Evolutionary conservation across 305 asterid species (phyloP), one percentile per base, ranked within the genome.

Genomic region (Fraxinus albicans): DNA sequence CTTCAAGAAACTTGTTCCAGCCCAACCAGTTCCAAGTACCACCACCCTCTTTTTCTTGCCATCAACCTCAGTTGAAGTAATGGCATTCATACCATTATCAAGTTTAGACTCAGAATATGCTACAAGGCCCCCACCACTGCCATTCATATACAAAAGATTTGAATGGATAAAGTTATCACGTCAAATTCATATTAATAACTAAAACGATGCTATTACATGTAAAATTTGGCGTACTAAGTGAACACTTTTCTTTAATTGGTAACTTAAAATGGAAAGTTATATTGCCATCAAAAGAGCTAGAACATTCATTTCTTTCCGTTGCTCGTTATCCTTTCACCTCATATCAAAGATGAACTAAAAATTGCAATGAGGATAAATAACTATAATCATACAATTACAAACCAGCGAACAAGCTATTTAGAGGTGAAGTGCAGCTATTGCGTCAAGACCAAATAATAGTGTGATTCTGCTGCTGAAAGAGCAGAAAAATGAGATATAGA

Each of bases 1-100:
- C 89, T 89, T 94, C 91, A 96, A 83, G 86, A 94, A 96, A 87
- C 98, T 96, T 40, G 95, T 93, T 83, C 97, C 98, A 63, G 98
- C 99, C 99, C 99, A 96, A 84, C 98, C 99, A 90, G 99, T 93
- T 88, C 99, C 99, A 69, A 96, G 97, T 44, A 96, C 97, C 67
- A 90, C 89, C 79, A 90, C 89, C 79, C 80, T 85, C 82, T 90
- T 90, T 85, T 88, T 88, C 82, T 85, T 88, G 74, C 77, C 63
- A 75, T 76, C 81, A 67, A 85, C 70, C 74, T 70, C 91, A 17
- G 80, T 44, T 40, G 84, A n/a, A 76, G 50, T 67, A 79, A 80
- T 79, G 74, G 73, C 10, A 36, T 80, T 86, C 67, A 47, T 13
- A 34, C 83, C 77, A 73, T 78, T 78, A 65, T 81, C 21, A 1